These are phyloP conservation scores for Verticillium alfalfae DNA, from an alignment of 2,329 filamentous ascomycete species.

Conservation along the genomic window DNA sequence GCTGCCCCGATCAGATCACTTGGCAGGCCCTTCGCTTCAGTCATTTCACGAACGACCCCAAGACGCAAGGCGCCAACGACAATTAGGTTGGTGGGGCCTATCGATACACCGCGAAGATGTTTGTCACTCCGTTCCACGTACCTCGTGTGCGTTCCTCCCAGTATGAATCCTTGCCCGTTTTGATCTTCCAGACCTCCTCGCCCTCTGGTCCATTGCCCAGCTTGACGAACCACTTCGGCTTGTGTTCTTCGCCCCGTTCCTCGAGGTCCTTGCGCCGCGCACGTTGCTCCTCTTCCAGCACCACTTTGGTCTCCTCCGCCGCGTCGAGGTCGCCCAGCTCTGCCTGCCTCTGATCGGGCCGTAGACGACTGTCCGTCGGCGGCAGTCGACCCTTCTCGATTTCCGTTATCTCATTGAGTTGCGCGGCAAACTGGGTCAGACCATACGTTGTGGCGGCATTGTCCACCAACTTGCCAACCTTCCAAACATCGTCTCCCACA, in stretches of 20 bases:
- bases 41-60: background rate
- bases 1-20: background rate
- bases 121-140: slow-evolving; percentile 54
- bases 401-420: slow-evolving; percentile 79
- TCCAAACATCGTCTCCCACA: slow-evolving; percentile 70
- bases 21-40: background rate
- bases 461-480: slow-evolving; percentile 69
- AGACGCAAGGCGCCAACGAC: background rate
- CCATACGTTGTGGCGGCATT: slow-evolving; percentile 79
- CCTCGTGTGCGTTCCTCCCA: slow-evolving; percentile 79
- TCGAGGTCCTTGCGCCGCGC: slow-evolving; percentile 70
- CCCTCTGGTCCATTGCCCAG: slow-evolving; percentile 53
- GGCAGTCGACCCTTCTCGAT: slow-evolving; percentile 72
- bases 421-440: slow-evolving; percentile 78
- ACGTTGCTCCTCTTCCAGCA: slow-evolving; percentile 81
- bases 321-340: slow-evolving; percentile 78
- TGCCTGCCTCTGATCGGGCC: slow-evolving; percentile 81
- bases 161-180: slow-evolving; percentile 78
- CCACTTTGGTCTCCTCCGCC: slow-evolving; percentile 78
- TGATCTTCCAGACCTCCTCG: slow-evolving; percentile 71
- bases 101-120: slow-evolving; percentile 35
- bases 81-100: background rate
- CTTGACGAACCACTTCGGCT: slow-evolving; percentile 78
- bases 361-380: slow-evolving; percentile 74
- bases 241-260: slow-evolving; percentile 64